phyloP scores from a whole-genome alignment of 805 yeast species.

The Wickerhamomyces strasburgensis region DNA sequence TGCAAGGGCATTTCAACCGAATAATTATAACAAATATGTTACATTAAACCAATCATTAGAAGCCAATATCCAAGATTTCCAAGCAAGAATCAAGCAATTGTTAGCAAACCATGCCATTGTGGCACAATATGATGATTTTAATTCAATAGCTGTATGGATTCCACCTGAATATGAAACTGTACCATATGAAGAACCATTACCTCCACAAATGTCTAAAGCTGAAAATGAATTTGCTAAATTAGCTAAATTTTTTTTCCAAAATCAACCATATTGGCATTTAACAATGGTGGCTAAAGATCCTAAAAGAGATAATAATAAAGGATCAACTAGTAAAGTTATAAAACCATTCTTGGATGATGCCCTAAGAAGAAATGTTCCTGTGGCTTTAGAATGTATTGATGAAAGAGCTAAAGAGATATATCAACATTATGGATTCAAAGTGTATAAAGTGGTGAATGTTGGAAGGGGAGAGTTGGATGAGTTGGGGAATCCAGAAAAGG shows the following conservation, averaged over 20 bases:
- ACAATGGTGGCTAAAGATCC: constrained; percentile 15
- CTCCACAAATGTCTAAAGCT: constrained; percentile 6
- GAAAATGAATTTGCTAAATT: constrained; percentile 6
- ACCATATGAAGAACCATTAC: constrained; percentile 8
- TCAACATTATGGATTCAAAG: constrained; percentile 17
- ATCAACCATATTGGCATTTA: constrained; percentile 15
- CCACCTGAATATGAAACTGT: constrained; percentile 17
- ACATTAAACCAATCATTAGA: constrained; percentile 12
- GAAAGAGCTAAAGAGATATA: constrained; percentile 17
- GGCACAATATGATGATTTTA: constrained; percentile 9
- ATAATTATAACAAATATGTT: constrained; percentile 13
- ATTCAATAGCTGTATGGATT: constrained; percentile 20
- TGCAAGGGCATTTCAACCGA: constrained; percentile 20
- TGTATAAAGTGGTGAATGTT: constrained; percentile 8
- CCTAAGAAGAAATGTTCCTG: constrained; percentile 11
- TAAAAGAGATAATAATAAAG: constrained; percentile 4
- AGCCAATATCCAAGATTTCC: constrained; percentile 13
- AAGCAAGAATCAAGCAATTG: constrained; percentile 14
- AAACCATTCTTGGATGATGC: constrained; percentile 19
- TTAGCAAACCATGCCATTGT: constrained; percentile 10
- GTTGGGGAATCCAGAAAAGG: constrained; percentile 11
- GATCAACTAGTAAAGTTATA: constrained; percentile 15
- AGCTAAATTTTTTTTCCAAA: constrained; percentile 8
- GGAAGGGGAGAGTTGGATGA: constrained; percentile 11
- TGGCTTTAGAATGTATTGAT: constrained; percentile 17